These are phyloP conservation scores for Oryza coarctata DNA, from an alignment of 176 grass and related monocot species.

Conservation along the genomic window DNA sequence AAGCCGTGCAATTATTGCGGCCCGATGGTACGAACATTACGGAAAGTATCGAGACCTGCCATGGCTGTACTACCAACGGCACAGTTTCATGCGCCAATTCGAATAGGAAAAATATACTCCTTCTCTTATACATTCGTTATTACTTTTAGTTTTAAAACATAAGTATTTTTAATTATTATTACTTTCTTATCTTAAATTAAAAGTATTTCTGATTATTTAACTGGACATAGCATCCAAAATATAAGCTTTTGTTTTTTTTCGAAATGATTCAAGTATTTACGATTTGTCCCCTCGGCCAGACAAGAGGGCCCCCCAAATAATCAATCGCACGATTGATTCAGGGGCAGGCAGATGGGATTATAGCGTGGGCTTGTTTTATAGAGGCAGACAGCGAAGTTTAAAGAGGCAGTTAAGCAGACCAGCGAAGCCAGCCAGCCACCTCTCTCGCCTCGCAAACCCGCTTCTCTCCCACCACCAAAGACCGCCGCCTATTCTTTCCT, in stretches of 20 bases:
- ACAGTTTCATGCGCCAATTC: background rate
- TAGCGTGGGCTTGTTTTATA: background rate
- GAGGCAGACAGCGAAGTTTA: background rate
- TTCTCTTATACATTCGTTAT: no score
- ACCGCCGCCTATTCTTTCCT: slow-evolving; percentile 5
- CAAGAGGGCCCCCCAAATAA: background rate
- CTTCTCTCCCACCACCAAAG: slow-evolving; percentile 31
- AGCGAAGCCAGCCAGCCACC: slow-evolving; percentile 4
- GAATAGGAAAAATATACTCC: background rate
- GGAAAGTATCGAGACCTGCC: background rate
- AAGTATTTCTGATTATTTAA: no score
- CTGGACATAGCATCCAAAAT: no score
- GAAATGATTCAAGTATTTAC: no score
- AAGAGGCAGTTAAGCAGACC: slow-evolving; percentile 21
- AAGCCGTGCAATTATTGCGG: background rate
- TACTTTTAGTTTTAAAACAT: no score
- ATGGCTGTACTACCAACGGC: background rate
- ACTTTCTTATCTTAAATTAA: no score
- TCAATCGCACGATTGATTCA: slow-evolving; percentile 3
- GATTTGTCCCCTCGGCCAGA: no score
- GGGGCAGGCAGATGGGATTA: background rate
- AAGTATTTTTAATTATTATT: no score
- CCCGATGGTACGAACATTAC: background rate
- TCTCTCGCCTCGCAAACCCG: slow-evolving; percentile 37
- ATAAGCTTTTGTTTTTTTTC: no score